These are phyloP conservation scores for Pseudogymnoascus verrucosus DNA, from an alignment of 2,329 filamentous ascomycete genomes.

Conservation along the genomic window DNA sequence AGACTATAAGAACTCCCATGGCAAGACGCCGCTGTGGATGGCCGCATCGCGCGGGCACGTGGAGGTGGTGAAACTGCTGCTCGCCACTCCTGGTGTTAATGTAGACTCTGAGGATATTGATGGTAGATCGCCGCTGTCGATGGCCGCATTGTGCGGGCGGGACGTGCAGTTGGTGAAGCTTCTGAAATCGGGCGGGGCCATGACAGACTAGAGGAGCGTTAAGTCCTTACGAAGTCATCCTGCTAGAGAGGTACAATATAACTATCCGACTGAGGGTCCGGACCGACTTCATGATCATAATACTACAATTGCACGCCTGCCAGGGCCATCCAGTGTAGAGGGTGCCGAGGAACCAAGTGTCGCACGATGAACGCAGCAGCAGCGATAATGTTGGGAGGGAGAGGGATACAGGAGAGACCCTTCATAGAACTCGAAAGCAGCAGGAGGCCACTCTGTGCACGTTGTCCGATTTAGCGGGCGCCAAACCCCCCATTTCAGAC, in stretches of 20 bases:
- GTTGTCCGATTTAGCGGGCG: neutral
- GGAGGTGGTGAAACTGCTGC: constrained; percentile 15
- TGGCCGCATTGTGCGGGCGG: no score
- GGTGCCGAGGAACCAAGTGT: neutral
- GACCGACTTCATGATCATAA: neutral
- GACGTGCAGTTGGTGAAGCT: no score
- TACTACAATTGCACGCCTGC: neutral
- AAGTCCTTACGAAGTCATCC: neutral
- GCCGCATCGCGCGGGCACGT: neutral
- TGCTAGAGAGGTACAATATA: neutral
- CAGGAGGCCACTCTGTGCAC: neutral
- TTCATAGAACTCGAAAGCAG: neutral
- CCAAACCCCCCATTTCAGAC: neutral
- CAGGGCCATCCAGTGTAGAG: neutral
- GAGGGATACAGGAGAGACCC: neutral
- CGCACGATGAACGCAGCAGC: neutral
- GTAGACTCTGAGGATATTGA: neutral
- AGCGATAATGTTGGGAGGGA: neutral
- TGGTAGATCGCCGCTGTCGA: constrained; percentile 8
- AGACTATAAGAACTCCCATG: no score
- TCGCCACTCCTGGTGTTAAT: neutral
- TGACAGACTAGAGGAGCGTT: neutral
- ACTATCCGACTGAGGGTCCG: neutral
- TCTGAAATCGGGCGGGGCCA: neutral
- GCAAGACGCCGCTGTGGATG: neutral